Conservation (phyloP, 768 basidiomycete genomes). For the Suillus clintonianus region DNA sequence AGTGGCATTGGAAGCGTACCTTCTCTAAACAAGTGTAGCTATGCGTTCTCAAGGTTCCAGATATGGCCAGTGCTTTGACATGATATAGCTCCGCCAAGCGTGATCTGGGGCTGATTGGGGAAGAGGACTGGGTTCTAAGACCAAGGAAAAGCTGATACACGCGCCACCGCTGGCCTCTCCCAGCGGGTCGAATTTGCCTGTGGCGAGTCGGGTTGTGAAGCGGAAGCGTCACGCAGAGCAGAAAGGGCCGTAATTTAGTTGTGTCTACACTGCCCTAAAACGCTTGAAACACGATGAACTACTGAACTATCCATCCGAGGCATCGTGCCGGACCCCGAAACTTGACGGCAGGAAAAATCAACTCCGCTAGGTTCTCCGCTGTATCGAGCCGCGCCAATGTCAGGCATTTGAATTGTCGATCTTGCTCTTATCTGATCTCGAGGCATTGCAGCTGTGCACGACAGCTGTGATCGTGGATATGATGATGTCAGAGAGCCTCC, state of each 20-base stretch:
- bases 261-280: neutral
- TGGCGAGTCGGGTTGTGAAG: neutral
- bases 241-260: neutral
- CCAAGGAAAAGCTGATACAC: neutral
- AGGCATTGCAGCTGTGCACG: no score
- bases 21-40: neutral
- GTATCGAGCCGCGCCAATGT: neutral
- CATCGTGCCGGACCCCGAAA: neutral
- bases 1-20: neutral
- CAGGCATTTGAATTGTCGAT: neutral
- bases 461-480: neutral
- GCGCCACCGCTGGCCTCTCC: neutral
- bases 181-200: neutral
- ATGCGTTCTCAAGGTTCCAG: neutral
- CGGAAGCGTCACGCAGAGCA: neutral
- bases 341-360: neutral
- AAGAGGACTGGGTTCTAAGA: neutral
- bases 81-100: neutral
- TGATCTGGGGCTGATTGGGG: neutral
- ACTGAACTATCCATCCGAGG: no score
- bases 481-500: neutral
- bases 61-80: neutral
- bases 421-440: neutral
- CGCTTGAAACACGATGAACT: neutral
- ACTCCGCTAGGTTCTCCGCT: no score